Evolutionary conservation across 148 eudicot genomes (phyloP), one percentile per base, ranked within the genome.

Genomic region (Chenopodium quinoa): DNA sequence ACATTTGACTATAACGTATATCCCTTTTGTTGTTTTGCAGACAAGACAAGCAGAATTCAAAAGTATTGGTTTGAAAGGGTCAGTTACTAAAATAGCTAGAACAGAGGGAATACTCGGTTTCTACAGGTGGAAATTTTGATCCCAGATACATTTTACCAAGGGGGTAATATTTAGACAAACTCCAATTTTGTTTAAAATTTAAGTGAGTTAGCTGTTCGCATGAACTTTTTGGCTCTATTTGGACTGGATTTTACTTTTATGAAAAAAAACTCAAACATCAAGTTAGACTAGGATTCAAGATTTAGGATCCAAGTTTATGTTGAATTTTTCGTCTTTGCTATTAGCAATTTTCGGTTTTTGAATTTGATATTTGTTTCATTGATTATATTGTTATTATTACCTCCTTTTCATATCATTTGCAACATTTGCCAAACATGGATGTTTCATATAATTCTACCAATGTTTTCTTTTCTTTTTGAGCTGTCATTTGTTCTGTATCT

Each of bases 61-160:
- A 69, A 89, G 89, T 85, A 80, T 91, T 67, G 98, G 98, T 75
- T 85, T 95, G 64, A 82, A 85, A 69, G 97, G 97, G 31, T 95
- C 98, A 19, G 90, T 86, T 79, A 62, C 79, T 64, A 95, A 93
- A 90, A 91, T 95, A 72, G 88, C 88, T 76, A 92, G 79, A 78
- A 89, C 97, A 54, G 98, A 95, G 83, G 98, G 98, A 19, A 32
- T 88, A 64, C 87, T 84, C 62, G 98, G 98, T 79, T 93, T 95
- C 84, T 95, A 93, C 88, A 93, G 97, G 98, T 88, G 81, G 68
- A 80, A 70, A 70, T 16, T 80, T 27, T 66, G 12, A 54, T 27
- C 75, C 27, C 62, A 64, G 37, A 44, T 25, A 29, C 48, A 23
- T 78, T n/a, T 73, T 48, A 25, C 60, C 3, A 14, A 32, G 76